Evolutionary conservation across 2,329 filamentous ascomycete genomes (phyloP), one percentile per base, ranked within the genome.

Genomic region (Colletotrichum godetiae): DNA sequence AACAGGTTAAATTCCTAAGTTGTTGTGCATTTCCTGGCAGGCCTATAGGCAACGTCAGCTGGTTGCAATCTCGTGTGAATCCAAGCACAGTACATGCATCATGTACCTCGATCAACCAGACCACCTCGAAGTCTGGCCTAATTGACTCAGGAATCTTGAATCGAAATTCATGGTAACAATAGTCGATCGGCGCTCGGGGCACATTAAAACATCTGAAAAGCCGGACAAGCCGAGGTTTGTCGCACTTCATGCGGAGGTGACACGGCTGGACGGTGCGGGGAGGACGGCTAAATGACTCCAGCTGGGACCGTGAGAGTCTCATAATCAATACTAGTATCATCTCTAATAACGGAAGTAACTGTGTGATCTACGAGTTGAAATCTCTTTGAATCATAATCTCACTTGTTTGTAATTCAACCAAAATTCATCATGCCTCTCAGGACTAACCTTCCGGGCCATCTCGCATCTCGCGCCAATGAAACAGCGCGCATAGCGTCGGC

Each of bases 401-500:
- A 3, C 27, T 29, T 29, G 27, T 29, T 29, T 5, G 27, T 4
- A 29, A 15, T 2, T 11, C 22, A 46, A n/a, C 1, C 2, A 29
- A 27, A 31, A 12, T 42, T 13, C 24, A 65, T 6, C 5, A 65
- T 65, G 62, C 62, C 62, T 3, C 31, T 65, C 19, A 22, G 52
- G 42, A 19, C 33, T 3, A 65, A 46, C 2, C 33, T 65, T 19
- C 52, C 52, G 1, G 33, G 33, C 1, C 33, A 31, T 46, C 24
- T 65, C 24, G 8, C 2, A 12, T 42, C 33, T 11, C 52, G 62
- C 24, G 11, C 35, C n/a, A 57, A 56, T 10, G 22, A 13, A 19
- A 67, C 55, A 2, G 64, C 53, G 3, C 78, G 79, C 24, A 80
- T 81, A 37, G 80, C 78, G 22, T 81, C 81, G 19, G 80, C 81